Evolutionary conservation across 495 filamentous ascomycete species (phyloP).

Genomic region (Neurospora sp.): DNA sequence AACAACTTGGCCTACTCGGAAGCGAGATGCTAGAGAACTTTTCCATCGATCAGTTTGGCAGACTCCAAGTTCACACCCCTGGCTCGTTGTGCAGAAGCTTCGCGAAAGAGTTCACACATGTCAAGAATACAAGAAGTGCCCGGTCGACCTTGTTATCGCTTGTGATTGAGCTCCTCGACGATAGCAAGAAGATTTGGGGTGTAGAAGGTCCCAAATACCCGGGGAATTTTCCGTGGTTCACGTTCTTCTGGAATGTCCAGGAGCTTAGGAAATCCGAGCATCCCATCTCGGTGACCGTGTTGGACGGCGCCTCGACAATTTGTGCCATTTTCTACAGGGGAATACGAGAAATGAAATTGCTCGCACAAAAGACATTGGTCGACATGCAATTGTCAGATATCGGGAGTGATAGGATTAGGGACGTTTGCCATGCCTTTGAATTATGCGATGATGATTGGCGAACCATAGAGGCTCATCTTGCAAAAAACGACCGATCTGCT

Average conservation of each 20-base stretch:
- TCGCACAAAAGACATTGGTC: background rate
- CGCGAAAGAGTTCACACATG: background rate
- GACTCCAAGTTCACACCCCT: background rate
- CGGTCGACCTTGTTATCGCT: background rate
- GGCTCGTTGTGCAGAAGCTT: background rate
- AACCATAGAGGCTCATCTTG: background rate
- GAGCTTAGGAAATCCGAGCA: background rate
- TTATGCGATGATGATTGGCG: background rate
- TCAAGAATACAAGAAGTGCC: background rate
- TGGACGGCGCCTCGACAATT: background rate
- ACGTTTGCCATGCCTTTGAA: background rate
- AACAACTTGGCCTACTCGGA: slow-evolving; percentile 1
- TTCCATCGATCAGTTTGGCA: background rate
- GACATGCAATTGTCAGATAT: background rate
- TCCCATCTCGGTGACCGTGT: background rate
- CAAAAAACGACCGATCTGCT: background rate
- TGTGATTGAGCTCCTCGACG: background rate
- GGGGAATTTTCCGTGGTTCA: background rate
- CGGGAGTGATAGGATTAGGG: background rate
- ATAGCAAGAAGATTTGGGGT: background rate
- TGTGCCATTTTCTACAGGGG: background rate
- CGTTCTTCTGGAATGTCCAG: background rate
- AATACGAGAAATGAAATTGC: background rate
- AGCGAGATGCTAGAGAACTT: background rate
- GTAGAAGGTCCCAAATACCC: background rate